A percentile compares a stretch with the other conserved stretches of the same genome.
phyloP scores from a whole-genome alignment of 2,329 filamentous ascomycete species.

The Chrysosporium queenslandicum region DNA sequence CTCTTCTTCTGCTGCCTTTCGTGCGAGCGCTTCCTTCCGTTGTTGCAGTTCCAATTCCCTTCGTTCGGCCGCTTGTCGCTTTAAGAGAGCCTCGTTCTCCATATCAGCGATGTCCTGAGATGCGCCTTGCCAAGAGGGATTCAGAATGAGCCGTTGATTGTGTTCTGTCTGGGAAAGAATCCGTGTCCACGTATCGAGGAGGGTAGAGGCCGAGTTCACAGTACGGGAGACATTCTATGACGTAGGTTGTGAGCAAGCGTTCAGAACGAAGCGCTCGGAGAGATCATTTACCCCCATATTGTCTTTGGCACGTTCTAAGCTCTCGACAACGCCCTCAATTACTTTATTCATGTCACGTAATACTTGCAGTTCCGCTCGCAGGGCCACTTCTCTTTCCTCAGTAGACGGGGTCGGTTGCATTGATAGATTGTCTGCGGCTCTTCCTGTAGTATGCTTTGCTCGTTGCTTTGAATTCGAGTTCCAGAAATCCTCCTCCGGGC shows the following conservation, averaged over 20 bases:
- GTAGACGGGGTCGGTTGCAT: slow-evolving; percentile 43
- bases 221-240: slow-evolving; percentile 69
- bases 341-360: slow-evolving; percentile 79
- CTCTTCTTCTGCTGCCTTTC: slow-evolving; percentile 43
- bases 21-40: slow-evolving; percentile 57
- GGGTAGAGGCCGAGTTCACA: slow-evolving; percentile 73
- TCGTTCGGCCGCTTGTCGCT: slow-evolving; percentile 67
- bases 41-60: slow-evolving; percentile 68
- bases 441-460: slow-evolving; percentile 19
- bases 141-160: slow-evolving; percentile 82
- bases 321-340: slow-evolving; percentile 53
- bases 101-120: slow-evolving; percentile 76
- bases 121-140: slow-evolving; percentile 81
- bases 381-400: slow-evolving; percentile 54
- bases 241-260: neutral
- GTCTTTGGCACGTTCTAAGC: slow-evolving; percentile 39
- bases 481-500: slow-evolving; percentile 10
- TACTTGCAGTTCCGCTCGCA: slow-evolving; percentile 70
- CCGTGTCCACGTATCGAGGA: slow-evolving; percentile 90
- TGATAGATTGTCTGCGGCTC: slow-evolving; percentile 42
- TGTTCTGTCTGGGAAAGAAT: slow-evolving; percentile 97
- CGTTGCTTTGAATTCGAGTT: slow-evolving; percentile 1
- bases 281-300: slow-evolving; percentile 39
- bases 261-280: neutral
- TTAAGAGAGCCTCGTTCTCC: slow-evolving; percentile 65